Evolutionary conservation across 2,329 filamentous ascomycete genomes (phyloP), one percentile per base, ranked within the genome.

Genomic region (Arthroderma sp.): DNA sequence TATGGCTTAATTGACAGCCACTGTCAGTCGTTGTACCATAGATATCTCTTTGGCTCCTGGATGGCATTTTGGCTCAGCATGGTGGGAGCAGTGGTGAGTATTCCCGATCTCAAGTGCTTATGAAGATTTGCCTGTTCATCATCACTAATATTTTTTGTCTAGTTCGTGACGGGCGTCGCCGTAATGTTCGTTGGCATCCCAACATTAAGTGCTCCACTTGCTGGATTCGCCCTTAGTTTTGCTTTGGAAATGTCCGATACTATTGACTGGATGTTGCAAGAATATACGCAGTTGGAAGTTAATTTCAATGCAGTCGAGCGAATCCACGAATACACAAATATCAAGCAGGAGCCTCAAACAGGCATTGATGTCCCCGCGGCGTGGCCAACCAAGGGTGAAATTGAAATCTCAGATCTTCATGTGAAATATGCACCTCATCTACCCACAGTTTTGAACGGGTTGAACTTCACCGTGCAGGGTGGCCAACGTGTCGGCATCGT

Each of bases 401-500:
- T 42, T 34, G 29, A 10, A 10, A n/a, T 96, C 68, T 80, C 86
- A 58, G 86, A 93, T 66, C 95, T 88, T 71, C 94, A 86, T 66
- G 87, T 88, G 22, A 78, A 87, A 40, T 98, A 98, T 63, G 82
- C 91, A 38, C 77, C 84, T 53, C 89, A 85, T 4, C 74, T 96
- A 43, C 87, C 94, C 57, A 72, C 94, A 48, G 89, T 95, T 46
- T 73, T 98, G 54, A 94, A 91, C 71, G 83, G 95, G 51, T 75
- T 96, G 43, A 86, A 76, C 1, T 93, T 98, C 71, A 86, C 83
- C 60, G 88, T 98, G 50, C 71, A 80, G 27, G 78, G 87, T 0
- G 78, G 77, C 29, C 86, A 96, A 65, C 95, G 95, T 70, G 84
- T 96, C 11, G 91, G 89, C 46, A 93, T 96, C 46, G 89, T 96